A percentile compares a stretch with the other conserved stretches of the same genome.
Conservation (phyloP, 78 protist genomes). For the Dictyostelium firmibasis region DNA sequence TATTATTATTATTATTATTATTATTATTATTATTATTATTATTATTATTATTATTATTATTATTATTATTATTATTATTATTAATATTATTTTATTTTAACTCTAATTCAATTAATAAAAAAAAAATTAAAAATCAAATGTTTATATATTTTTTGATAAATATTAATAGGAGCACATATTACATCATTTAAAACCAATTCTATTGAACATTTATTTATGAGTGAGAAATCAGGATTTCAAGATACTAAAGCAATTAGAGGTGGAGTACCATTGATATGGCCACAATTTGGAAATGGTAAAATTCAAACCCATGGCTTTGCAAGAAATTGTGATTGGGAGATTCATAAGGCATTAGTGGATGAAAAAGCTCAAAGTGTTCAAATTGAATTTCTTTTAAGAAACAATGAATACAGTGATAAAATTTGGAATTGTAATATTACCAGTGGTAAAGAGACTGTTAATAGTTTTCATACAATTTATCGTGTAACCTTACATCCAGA, state of each 20-base stretch:
- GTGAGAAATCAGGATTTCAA: conserved; percentile 43
- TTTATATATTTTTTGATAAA: not conserved
- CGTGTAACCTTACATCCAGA: conserved; percentile 12
- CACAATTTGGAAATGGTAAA: conserved; percentile 71
- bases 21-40: not conserved
- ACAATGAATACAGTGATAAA: not conserved
- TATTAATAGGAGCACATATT: conserved; percentile 37
- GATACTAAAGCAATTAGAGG: conserved; percentile 53
- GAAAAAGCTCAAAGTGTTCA: not conserved
- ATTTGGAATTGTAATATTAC: not conserved
- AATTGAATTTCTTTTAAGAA: not conserved
- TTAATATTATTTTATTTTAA: not conserved
- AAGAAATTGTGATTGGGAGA: conserved; percentile 53
- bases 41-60: not conserved
- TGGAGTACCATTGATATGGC: conserved; percentile 56
- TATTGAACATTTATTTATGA: conserved; percentile 24
- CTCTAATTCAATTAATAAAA: too few species aligned
- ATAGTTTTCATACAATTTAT: not conserved
- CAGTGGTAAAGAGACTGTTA: not conserved
- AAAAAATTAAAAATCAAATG: not conserved
- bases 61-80: not conserved
- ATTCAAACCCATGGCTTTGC: conserved; percentile 73
- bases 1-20: not conserved
- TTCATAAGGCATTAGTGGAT: not conserved
- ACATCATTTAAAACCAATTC: conserved; percentile 35